phyloP scores from a whole-genome alignment of 495 filamentous ascomycete genomes.

The Amorphotheca resinae region DNA sequence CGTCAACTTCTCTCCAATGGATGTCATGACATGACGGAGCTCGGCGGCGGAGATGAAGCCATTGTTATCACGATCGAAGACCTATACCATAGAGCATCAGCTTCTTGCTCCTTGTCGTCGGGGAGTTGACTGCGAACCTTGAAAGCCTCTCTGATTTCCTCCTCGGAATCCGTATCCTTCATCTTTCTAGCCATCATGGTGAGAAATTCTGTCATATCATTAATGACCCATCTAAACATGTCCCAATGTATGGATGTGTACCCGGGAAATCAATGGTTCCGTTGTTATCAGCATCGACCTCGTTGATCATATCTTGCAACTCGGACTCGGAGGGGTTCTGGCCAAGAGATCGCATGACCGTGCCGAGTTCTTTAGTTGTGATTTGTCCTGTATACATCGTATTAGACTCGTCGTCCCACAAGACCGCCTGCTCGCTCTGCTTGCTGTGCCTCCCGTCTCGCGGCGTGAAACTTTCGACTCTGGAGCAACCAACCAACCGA shows the following conservation, averaged over 20 bases:
- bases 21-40: constrained; percentile 98
- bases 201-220: constrained; percentile 63
- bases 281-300: constrained; percentile 99
- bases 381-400: constrained; percentile 66
- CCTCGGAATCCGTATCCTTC: constrained; percentile 99
- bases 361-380: constrained; percentile 97
- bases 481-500: no score
- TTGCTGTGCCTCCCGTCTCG: constrained; percentile 4
- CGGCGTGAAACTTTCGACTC: no score
- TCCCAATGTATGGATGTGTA: constrained; percentile 32
- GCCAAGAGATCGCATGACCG: constrained; percentile 98
- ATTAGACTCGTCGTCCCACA: constrained; percentile 7
- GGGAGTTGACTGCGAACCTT: constrained; percentile 24
- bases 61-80: constrained; percentile 99
- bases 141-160: constrained; percentile 86
- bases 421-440: no score
- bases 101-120: not conserved
- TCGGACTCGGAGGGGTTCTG: constrained; percentile 99
- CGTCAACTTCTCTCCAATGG: constrained; percentile 97
- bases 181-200: constrained; percentile 99
- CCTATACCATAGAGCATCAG: constrained; percentile 37
- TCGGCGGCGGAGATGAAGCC: constrained; percentile 98
- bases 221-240: not conserved
- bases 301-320: constrained; percentile 99
- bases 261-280: constrained; percentile 99